Base-by-base conservation (phyloP, 345 rosid species). In the Excoecaria cochinchinensis region DNA sequence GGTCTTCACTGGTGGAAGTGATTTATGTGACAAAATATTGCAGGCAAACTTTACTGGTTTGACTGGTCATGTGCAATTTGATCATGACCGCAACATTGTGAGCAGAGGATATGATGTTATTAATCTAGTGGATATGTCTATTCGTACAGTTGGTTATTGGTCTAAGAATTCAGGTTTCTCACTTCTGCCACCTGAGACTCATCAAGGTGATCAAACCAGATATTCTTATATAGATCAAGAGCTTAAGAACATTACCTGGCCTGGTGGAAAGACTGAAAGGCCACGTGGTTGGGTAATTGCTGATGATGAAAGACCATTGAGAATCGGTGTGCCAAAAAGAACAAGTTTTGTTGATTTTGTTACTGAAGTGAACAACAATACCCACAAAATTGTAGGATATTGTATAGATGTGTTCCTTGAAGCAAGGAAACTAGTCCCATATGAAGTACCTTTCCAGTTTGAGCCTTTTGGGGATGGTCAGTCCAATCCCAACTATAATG, bases 201-300 rank as follows among this genome's bases (percentile, higher is more conserved):
- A 72, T 60, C 74, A 40, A 78, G 73, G 71, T 16, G 65, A 79
- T 64, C 76, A 81, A 58, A 53, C 58, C 31, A 55, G 56, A 53
- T 60, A 76, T n/a, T 82, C 88, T 48, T 74, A 22, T 16, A 21
- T n/a, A 50, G 81, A 84, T 53, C 90, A 85, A 84, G 78, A 85
- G 72, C 94, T 95, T 77, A 74, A 22, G 42, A 59, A 40, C 55
- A 84, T 95, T 74, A 87, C 87, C 19, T 95, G 97, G 97, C 97
- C 99, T 58, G 89, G 99, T 73, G 95, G 92, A 76, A 82, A 84
- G 55, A 79, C 72, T 15, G 83, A 84, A 76, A 85, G 6, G 70
- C 99, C 97, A 8, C 97, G 91, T 67, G 99, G 99, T 73, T 91
- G 97, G 97, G 88, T 86, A 67, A 82, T 92, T 79, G 90, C 97